Conservation (phyloP, 225 moss, liverwort and hornwort genomes). For the Bryum argenteum region DNA sequence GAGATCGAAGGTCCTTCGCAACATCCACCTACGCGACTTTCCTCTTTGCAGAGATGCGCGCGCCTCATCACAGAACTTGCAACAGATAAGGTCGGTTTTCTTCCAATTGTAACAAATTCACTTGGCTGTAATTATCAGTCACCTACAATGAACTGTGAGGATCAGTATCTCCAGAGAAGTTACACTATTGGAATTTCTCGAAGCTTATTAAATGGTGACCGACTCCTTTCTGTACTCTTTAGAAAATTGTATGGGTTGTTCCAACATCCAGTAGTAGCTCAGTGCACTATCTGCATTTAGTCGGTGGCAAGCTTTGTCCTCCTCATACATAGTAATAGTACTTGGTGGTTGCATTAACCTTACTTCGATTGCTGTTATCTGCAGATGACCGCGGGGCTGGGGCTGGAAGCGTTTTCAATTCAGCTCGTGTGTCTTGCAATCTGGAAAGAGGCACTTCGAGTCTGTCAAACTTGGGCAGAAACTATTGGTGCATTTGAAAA, state of each 20-base stretch:
- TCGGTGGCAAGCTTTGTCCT: slow-evolving; percentile 1
- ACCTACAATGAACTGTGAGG: slow-evolving; percentile 1
- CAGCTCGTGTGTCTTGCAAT: slow-evolving; percentile 92
- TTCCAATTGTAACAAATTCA: neutral
- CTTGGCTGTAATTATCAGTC: slow-evolving; percentile 13
- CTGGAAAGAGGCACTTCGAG: slow-evolving; percentile 90
- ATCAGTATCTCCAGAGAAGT: neutral
- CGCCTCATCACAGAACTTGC: slow-evolving; percentile 78
- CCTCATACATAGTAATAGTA: slow-evolving; percentile 2
- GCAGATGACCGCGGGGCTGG: slow-evolving; percentile 80
- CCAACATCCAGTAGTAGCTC: neutral
- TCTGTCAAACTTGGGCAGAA: slow-evolving; percentile 86
- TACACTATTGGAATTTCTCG: neutral
- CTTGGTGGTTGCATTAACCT: slow-evolving; percentile 16
- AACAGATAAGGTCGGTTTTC: slow-evolving; percentile 75
- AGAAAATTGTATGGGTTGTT: slow-evolving; percentile 10
- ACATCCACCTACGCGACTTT: slow-evolving; percentile 87
- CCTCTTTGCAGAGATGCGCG: slow-evolving; percentile 78
- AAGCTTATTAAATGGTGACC: neutral
- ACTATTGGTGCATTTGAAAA: slow-evolving; percentile 44
- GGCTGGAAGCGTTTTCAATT: slow-evolving; percentile 85
- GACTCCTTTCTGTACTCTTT: neutral
- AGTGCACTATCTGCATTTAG: neutral
- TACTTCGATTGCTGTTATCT: slow-evolving; percentile 21
- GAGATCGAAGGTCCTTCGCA: slow-evolving; percentile 76